Percentiles rank a stretch among this genome's conserved stretches.
phyloP scores from a whole-genome alignment of 139 green algal species.

The Asterochloris sp. region DNA sequence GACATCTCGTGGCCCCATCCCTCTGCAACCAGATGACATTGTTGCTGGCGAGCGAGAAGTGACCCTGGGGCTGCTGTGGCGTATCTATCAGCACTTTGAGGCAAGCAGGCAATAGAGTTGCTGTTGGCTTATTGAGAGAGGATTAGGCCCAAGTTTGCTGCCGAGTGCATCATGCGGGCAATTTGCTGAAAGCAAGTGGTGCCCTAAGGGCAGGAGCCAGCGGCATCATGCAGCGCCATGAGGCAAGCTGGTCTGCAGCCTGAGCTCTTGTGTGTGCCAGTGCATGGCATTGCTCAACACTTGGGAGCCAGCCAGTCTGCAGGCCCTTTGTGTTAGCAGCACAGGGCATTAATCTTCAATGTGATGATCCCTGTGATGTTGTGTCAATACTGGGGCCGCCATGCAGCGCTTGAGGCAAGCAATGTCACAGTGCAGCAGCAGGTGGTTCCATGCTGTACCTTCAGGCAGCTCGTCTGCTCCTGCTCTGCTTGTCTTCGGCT shows the following conservation, averaged over 20 bases:
- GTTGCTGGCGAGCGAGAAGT: constrained; percentile 56
- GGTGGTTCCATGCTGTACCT: too few species aligned
- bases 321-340: too few species aligned
- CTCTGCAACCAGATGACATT: constrained; percentile 41
- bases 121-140: not conserved
- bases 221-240: not conserved
- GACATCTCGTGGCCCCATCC: not conserved
- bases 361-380: too few species aligned
- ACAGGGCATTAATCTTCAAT: too few species aligned
- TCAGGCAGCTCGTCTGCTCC: too few species aligned
- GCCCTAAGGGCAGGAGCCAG: not conserved
- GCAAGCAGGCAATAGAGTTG: not conserved
- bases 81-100: constrained; percentile 38
- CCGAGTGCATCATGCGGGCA: not conserved
- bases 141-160: not conserved
- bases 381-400: too few species aligned
- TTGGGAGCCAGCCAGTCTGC: not conserved
- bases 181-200: not conserved
- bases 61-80: constrained; percentile 66
- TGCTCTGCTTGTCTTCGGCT: too few species aligned
- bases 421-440: too few species aligned
- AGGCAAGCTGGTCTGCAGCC: not conserved
- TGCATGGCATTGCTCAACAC: not conserved
- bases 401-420: too few species aligned
- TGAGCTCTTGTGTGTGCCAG: not conserved